These are phyloP conservation scores for Pseudogymnoascus sp. DNA, from an alignment of 2,329 filamentous ascomycete genomes.

Conservation along the genomic window DNA sequence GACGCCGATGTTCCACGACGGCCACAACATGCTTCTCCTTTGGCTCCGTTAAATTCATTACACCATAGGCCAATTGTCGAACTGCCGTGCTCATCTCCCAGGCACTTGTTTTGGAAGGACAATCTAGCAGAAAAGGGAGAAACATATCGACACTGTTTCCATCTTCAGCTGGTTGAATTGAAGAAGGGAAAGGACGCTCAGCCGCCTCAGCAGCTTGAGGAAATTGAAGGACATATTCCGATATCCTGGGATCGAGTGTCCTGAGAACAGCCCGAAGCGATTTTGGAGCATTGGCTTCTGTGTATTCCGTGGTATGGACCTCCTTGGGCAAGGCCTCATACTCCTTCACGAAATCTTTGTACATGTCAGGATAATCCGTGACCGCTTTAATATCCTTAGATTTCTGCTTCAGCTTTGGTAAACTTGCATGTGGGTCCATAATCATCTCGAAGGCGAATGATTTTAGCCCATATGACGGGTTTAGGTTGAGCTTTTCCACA, in stretches of 20 bases:
- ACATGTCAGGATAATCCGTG: conserved; percentile 13
- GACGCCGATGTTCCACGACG: conserved; percentile 25
- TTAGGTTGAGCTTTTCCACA: conserved; percentile 36
- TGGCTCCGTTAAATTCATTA: conserved; percentile 34
- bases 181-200: conserved; percentile 20
- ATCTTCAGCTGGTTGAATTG: conserved; percentile 16
- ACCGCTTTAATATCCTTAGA: conserved; percentile 18
- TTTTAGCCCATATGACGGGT: conserved; percentile 30
- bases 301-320: neutral
- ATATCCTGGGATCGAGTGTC: conserved; percentile 39
- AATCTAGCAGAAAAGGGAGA: conserved; percentile 55
- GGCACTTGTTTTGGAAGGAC: conserved; percentile 43
- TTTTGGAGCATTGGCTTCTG: conserved; percentile 6
- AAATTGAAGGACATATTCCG: conserved; percentile 41
- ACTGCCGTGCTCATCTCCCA: conserved; percentile 46
- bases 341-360: conserved; percentile 25
- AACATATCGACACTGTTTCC: conserved; percentile 41
- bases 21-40: conserved; percentile 14
- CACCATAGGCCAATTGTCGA: conserved; percentile 46
- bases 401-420: conserved; percentile 19
- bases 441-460: conserved; percentile 27
- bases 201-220: conserved; percentile 16
- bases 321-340: neutral
- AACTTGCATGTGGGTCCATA: conserved; percentile 19
- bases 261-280: conserved; percentile 10